Conservation (phyloP, 2,329 filamentous ascomycete species). For the Trichoderma polysporum region DNA sequence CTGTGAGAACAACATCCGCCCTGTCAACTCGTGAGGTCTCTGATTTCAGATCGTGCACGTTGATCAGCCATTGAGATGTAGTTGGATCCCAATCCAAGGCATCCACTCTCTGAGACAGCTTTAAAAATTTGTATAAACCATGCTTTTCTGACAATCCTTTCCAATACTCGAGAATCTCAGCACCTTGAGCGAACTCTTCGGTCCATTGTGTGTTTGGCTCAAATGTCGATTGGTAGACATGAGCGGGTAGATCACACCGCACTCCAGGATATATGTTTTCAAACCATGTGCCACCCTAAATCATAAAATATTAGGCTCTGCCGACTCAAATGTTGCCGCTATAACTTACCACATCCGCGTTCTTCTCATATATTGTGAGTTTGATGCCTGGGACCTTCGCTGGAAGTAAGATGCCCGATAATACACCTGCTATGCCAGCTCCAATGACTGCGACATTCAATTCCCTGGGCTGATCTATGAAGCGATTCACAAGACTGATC, state of each 20-base stretch:
- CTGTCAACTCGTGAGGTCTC: constrained; percentile 44
- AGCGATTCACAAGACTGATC: constrained; percentile 30
- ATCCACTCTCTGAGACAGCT: constrained; percentile 56
- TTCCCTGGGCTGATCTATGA: constrained; percentile 37
- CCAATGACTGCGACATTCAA: constrained; percentile 39
- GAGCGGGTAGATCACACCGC: constrained; percentile 66
- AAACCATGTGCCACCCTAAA: constrained; percentile 53
- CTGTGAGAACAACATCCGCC: constrained; percentile 61
- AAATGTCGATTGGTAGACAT: constrained; percentile 70
- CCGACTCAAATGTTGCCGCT: not conserved
- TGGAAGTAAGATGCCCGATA: constrained; percentile 64
- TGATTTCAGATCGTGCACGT: constrained; percentile 40
- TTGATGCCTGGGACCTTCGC: constrained; percentile 67
- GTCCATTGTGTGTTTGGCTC: constrained; percentile 67
- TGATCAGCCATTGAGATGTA: constrained; percentile 54
- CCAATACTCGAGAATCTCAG: constrained; percentile 69
- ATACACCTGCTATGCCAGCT: constrained; percentile 39
- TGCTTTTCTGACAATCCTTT: constrained; percentile 61
- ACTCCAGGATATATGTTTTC: constrained; percentile 63
- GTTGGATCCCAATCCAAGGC: constrained; percentile 54
- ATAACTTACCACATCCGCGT: constrained; percentile 59
- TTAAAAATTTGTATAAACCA: constrained; percentile 59
- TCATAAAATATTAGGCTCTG: too few relatives aligned
- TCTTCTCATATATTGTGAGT: constrained; percentile 67
- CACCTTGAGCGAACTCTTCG: constrained; percentile 64